Conservation (phyloP, 352 stramenopile species). For the Pythium scleroteichum region DNA sequence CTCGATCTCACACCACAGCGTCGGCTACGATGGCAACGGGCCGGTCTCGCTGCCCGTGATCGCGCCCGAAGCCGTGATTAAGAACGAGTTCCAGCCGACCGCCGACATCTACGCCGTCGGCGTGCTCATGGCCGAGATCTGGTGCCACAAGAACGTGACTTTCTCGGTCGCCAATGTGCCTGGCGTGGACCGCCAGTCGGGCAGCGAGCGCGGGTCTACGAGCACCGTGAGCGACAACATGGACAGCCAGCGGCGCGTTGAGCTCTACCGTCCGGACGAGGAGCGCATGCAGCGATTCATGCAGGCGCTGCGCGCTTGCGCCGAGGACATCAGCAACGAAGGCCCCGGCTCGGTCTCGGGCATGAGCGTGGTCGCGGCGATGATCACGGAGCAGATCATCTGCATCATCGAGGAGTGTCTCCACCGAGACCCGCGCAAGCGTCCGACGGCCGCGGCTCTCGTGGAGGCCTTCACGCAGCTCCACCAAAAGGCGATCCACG, state of each 20-base stretch:
- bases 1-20: slow-evolving; percentile 13
- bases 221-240: slow-evolving; percentile 10
- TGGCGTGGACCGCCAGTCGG: slow-evolving; percentile 24
- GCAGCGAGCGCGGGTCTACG: slow-evolving; percentile 1
- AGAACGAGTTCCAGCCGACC: slow-evolving; percentile 31
- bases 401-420: slow-evolving; percentile 56
- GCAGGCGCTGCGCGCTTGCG: slow-evolving; percentile 38
- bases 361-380: slow-evolving; percentile 33
- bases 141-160: slow-evolving; percentile 49
- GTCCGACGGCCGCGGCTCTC: slow-evolving; percentile 36
- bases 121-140: slow-evolving; percentile 58
- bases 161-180: slow-evolving; percentile 28
- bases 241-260: slow-evolving; percentile 3
- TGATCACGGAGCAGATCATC: slow-evolving; percentile 49
- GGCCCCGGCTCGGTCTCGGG: slow-evolving; percentile 25
- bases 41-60: slow-evolving; percentile 36
- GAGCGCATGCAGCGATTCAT: slow-evolving; percentile 51
- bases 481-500: slow-evolving; percentile 2
- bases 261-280: slow-evolving; percentile 28
- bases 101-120: slow-evolving; percentile 63
- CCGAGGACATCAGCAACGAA: slow-evolving; percentile 14
- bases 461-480: slow-evolving; percentile 19
- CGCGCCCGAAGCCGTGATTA: slow-evolving; percentile 46
- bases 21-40: not conserved
- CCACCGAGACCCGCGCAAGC: slow-evolving; percentile 53